These are phyloP conservation scores for Saposhnikovia divaricata DNA, from an alignment of 129 eudicot species.

Conservation along the genomic window DNA sequence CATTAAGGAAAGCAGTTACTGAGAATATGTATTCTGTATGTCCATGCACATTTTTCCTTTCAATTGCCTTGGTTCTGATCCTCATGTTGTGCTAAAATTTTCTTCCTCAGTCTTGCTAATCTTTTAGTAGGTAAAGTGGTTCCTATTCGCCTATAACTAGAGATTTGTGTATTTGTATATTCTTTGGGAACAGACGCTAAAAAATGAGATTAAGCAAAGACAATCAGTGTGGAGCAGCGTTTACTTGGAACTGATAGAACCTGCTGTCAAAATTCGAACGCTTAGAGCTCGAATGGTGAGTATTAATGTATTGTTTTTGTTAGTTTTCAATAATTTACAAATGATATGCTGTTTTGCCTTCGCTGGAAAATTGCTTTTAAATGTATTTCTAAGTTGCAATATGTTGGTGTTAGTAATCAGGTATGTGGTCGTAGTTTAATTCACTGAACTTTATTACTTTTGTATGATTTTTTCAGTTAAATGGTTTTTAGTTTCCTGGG, in stretches of 20 bases:
- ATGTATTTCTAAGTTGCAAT: background rate
- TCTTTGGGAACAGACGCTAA: slow-evolving; percentile 51
- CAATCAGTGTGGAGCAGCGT: slow-evolving; percentile 69
- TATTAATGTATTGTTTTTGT: background rate
- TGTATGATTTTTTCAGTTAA: too few relatives aligned
- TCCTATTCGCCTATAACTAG: background rate
- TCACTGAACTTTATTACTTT: background rate
- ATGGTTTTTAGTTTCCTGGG: background rate
- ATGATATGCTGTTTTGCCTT: too few relatives aligned
- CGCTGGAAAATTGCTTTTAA: background rate
- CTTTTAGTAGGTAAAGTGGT: background rate
- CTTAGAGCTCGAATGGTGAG: slow-evolving; percentile 93
- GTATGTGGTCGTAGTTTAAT: background rate
- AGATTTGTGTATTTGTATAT: background rate
- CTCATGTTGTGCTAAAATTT: background rate
- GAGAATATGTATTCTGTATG: slow-evolving; percentile 92
- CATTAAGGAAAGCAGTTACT: slow-evolving; percentile 74
- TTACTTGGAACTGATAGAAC: slow-evolving; percentile 78
- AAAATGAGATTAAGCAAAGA: slow-evolving; percentile 83
- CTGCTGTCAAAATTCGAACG: slow-evolving; percentile 73
- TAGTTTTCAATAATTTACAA: too few relatives aligned
- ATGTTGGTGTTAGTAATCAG: background rate
- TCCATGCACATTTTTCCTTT: slow-evolving; percentile 9
- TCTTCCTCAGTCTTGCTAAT: background rate
- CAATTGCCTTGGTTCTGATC: slow-evolving; percentile 16